A percentile compares a stretch with the other conserved stretches of the same genome.
phyloP scores from a whole-genome alignment of 805 yeast species.

The Starmerella tilneyi region DNA sequence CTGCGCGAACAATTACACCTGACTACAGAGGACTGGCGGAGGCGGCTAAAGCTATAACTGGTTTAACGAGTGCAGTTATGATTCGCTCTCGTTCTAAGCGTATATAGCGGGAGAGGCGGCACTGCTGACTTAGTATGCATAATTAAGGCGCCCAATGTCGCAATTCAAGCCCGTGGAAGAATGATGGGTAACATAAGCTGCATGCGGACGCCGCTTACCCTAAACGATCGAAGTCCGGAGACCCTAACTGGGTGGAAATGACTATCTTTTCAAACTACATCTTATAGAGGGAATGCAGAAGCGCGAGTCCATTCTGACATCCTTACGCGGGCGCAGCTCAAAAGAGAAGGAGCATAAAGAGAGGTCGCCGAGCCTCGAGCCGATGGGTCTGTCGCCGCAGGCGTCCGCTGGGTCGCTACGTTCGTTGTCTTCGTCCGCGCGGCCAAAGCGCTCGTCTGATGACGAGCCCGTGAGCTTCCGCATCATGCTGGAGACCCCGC shows the following conservation, averaged over 20 bases:
- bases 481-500: conserved; percentile 67
- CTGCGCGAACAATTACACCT: too few relatives aligned
- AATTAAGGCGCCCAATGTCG: too few relatives aligned
- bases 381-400: not conserved
- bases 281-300: conserved; percentile 8
- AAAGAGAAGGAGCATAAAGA: not conserved
- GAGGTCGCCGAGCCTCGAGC: not conserved
- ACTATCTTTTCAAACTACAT: not conserved
- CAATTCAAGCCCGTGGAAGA: too few relatives aligned
- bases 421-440: conserved; percentile 2
- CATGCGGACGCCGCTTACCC: too few relatives aligned
- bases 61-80: too few relatives aligned
- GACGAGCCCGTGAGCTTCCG: conserved; percentile 16
- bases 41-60: too few relatives aligned
- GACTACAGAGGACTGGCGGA: too few relatives aligned
- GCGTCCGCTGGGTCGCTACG: conserved; percentile 3
- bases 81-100: too few relatives aligned
- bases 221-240: too few relatives aligned
- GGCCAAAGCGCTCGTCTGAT: conserved; percentile 3
- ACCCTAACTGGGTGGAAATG: not conserved
- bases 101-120: too few relatives aligned
- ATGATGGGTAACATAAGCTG: too few relatives aligned
- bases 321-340: conserved; percentile 16
- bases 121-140: too few relatives aligned
- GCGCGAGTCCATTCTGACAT: conserved; percentile 18